These are phyloP conservation scores for Microdochium trichocladiopsis DNA, from an alignment of 2,329 filamentous ascomycete genomes.

Conservation along the genomic window DNA sequence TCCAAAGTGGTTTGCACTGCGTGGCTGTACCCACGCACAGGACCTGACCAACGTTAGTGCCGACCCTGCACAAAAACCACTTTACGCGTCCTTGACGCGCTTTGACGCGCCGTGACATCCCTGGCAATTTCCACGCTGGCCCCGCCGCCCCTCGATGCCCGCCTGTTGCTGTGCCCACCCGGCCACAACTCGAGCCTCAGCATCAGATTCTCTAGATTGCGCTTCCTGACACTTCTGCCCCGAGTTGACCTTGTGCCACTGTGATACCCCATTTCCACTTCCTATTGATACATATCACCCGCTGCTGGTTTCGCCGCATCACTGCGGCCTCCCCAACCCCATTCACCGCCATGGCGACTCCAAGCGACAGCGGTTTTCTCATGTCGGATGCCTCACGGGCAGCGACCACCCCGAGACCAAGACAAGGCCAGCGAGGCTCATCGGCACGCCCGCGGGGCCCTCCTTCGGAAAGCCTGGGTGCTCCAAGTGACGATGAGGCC, in stretches of 20 bases:
- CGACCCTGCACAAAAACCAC: background rate
- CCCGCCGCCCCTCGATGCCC: no score
- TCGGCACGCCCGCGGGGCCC: slow-evolving; percentile 49
- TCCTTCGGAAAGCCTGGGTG: slow-evolving; percentile 52
- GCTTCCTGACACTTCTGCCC: background rate
- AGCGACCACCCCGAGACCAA: slow-evolving; percentile 34
- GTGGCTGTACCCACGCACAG: no score
- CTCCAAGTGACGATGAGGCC: slow-evolving; percentile 54
- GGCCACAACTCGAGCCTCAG: background rate
- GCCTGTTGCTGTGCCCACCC: background rate
- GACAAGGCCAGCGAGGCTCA: slow-evolving; percentile 38
- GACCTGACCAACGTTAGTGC: no score
- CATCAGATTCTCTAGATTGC: background rate
- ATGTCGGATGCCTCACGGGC: slow-evolving; percentile 49
- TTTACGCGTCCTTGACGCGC: background rate
- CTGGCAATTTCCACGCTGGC: background rate
- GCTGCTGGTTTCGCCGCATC: background rate
- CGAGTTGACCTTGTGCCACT: background rate
- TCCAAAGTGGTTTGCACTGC: no score
- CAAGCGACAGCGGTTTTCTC: slow-evolving; percentile 48
- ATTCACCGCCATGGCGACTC: slow-evolving; percentile 35
- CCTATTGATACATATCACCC: background rate
- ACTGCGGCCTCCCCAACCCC: background rate
- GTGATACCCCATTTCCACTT: background rate
- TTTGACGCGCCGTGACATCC: background rate